Evolutionary conservation across 257 asterid species (phyloP), one percentile per base, ranked within the genome.

Genomic region (Nicotiana noctiflora): DNA sequence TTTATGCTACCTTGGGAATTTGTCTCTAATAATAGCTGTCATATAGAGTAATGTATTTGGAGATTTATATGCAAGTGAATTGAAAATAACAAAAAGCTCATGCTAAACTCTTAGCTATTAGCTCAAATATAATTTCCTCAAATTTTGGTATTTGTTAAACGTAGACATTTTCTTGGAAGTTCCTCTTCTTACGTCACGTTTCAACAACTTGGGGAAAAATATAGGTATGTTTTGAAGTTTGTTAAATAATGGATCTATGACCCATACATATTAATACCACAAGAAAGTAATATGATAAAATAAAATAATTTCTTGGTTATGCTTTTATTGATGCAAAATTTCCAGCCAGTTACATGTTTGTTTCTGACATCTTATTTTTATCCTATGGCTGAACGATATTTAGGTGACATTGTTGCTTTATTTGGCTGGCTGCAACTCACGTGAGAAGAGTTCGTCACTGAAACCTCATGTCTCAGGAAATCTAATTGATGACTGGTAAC

Each of bases 401-500:
- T 86, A 96, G 98, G 97, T 89, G 82, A 90, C 94, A 10, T 84
- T 89, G 84, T 37, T 86, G 81, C 97, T 96, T 75, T 89, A 92
- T 84, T 77, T 94, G 67, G 84, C 88, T 87, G 97, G 98, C 83
- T 77, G 85, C 85, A 88, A 83, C 82, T 96, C 98, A 72, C 87
- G 78, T 37, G 86, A 86, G 46, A 84, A 82, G 81, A 91, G 91
- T 90, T 96, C 99, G 81, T 96, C 99, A 25, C 83, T 92, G 82
- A 94, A 91, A 90, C 93, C 97, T 84, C 97, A 89, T 70, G 83
- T 90, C 84, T 87, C 91, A 5, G 97, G 98, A 83, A 91, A 91
- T 89, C 84, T 94, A 61, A 91, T 96, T 83, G 91, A 90, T 64
- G 99, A 94, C 89, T 92, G 97, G 99, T 94, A 92, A 86, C n/a